A percentile compares a stretch with the other conserved stretches of the same genome.
Conservation (phyloP, 306 rosid species). For the Rosa rugosa region DNA sequence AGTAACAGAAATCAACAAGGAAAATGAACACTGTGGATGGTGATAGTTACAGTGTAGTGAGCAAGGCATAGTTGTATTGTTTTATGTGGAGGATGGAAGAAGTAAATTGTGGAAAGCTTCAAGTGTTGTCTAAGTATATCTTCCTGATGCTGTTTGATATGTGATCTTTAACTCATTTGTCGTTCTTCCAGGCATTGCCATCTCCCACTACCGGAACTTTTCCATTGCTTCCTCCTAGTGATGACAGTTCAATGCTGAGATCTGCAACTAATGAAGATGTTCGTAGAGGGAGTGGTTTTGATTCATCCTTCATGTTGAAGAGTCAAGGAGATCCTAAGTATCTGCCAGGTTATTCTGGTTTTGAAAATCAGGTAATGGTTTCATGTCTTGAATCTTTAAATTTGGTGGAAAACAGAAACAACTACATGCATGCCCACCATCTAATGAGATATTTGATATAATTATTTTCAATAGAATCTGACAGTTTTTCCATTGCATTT, state of each 20-base stretch:
- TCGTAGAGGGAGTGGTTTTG: constrained; percentile 22
- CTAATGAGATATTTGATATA: not conserved
- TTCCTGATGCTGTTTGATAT: not conserved
- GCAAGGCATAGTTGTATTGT: not conserved
- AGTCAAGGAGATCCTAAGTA: constrained; percentile 25
- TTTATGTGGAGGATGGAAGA: not conserved
- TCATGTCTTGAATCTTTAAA: not conserved
- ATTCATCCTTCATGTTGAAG: constrained; percentile 36
- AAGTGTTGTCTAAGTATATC: not conserved
- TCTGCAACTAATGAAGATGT: constrained; percentile 30
- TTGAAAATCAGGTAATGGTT: constrained; percentile 52
- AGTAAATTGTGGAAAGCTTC: not conserved
- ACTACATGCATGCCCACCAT: not conserved
- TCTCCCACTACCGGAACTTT: constrained; percentile 88
- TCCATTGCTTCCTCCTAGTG: constrained; percentile 31
- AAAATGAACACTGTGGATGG: not conserved
- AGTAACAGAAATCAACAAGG: not conserved
- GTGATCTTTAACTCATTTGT: not conserved
- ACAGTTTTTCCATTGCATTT: constrained; percentile 1
- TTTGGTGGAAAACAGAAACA: not conserved
- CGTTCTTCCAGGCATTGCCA: constrained; percentile 52
- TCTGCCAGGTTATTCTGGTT: constrained; percentile 28
- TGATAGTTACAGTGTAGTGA: not conserved
- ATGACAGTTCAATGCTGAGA: constrained; percentile 31
- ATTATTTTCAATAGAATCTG: not conserved